Evolutionary conservation across 2,329 filamentous ascomycete genomes (phyloP), one percentile per base, ranked within the genome.

Genomic region (Colletotrichum cuscutae): DNA sequence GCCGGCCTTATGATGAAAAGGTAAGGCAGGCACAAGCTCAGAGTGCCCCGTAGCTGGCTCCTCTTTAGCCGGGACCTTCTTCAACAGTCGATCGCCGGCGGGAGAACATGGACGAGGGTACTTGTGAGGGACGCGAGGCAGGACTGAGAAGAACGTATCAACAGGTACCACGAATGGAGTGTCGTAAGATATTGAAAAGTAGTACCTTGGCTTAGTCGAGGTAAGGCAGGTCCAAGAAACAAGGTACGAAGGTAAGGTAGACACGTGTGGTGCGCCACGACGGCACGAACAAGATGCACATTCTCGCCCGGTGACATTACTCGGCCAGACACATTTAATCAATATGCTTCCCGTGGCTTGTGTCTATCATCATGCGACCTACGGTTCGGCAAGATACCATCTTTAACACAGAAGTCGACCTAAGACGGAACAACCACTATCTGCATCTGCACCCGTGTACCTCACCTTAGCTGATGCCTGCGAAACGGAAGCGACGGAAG

Each of bases 401-500:
- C 32, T 35, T 35, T 32, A 32, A 12, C 11, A 35, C 32, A 35
- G 32, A 12, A 11, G 4, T 26, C 19, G n/a, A 22, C 35, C 12
- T 19, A 5, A 42, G n/a, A 52, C 19, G 24, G 35, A 58, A 30
- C 22, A 63, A 4, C n/a, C 4, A 35, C 5, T 68, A 63, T 28
- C 37, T 42, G 37, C 32, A 35, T 12, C 37, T 42, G 37, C 5
- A 15, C 13, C 37, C 15, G 37, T 42, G 19, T 49, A 8, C 15
- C 7, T 49, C 19, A 49, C 7, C 19, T 49, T 22, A 5, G 19
- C 42, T 49, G 42, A 8, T 49, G 42, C 19, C n/a, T 49, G 42
- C 61, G 52, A 65, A 70, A 70, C 67, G 67, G 62, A 66, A 70
- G 61, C 37, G 8, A 53, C 68, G 61, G 68, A 70, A 49, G 19